Base-by-base conservation (phyloP, 2,329 filamentous ascomycete genomes). In the Taxawa tesnikishii region DNA sequence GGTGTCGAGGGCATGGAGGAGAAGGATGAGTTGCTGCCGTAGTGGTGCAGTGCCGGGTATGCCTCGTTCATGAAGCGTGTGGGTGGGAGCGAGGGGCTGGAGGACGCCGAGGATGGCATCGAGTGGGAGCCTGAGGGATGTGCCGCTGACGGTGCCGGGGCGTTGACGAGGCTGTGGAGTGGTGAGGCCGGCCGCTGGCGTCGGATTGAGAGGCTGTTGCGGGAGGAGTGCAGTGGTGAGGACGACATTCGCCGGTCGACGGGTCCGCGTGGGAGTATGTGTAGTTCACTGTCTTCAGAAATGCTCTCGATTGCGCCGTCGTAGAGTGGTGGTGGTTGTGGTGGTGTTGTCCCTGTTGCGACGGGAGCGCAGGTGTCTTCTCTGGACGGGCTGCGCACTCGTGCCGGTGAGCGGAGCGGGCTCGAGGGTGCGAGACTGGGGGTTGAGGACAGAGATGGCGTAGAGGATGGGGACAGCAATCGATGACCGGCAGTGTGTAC, bases 1-100 rank as follows among this genome's bases (percentile, higher is more conserved):
- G 88, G 88, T 0, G 88, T 94, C 0, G 84, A 93, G 37, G 51
- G 54, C 3, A 45, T 44, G 24, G 56, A 51, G 32, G 58, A 58
- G 17, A 60, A 63, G 13, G 58, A 54, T 34, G 57, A 59, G 27
- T 54, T 61, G 28, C 52, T 50, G 11, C 53, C 44, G 38, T 56
- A 59, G 40, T 51, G 46, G 37, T 53, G 44, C 24, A 55, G 48
- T 16, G 47, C 34, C 3, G 63, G 63, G 39, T 62, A 65, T 4
- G 58, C 43, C 41, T 67, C 63, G 46, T 63, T 65, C 8, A 16
- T 13, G 53, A 61, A 65, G 37, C 59, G 60, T 37, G 55, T 48
- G 1, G 62, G 54, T 2, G 52, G 51, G 12, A 65, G 48, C 15
- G 59, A 47, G 2, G 63, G 62, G n/a, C 60, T 63, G 21, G 57